Base-by-base conservation (phyloP, 768 basidiomycete species). In the Neoboletus subvelutipes region DNA sequence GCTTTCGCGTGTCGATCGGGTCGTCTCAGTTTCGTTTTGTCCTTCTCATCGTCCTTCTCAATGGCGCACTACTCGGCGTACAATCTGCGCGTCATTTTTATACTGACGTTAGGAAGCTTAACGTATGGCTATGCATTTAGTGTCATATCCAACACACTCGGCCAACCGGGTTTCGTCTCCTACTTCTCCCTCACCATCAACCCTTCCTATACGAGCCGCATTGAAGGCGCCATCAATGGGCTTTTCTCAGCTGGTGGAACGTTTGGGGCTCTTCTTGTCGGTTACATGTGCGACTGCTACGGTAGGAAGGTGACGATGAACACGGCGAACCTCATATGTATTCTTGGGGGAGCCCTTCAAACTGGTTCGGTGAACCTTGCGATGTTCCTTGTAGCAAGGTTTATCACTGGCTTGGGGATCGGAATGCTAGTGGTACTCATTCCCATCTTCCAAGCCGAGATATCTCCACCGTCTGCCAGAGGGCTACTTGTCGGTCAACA, bases 301-400 rank as follows among this genome's bases (percentile, higher is more conserved):
- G 47, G 47, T 17, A 48, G 47, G 47, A 48, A 48, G 31, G 47
- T 48, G 15, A 48, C 47, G 15, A 48, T 48, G 47, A 48, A 48
- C 31, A 22, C 20, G 31, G 29, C 31, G n/a, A 48, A 33, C 47
- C 12, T 48, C 31, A 12, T 48, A 22, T 48, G 47, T 9, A 48
- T 48, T 15, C 1, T 48, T 20, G 47, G 47, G 10, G 47, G 47
- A 31, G 47, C 47, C n/a, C 15, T 48, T 17, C 47, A 48, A 48
- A 48, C 47, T 9, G 47, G 20, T 15, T 48, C 47, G 20, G 31
- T 48, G 29, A 48, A 48, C 31, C 47, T 48, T 22, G 47, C 15
- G 4, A 48, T 48, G 47, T 48, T 48, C 20, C 31, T 48, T 31
- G 47, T 33, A 15, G 47, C 47, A 17, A 48, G 47, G 31, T 48